Evolutionary conservation across 2,329 filamentous ascomycete species (phyloP), one percentile per base, ranked within the genome.

Genomic region (Lachnellula willkommii): DNA sequence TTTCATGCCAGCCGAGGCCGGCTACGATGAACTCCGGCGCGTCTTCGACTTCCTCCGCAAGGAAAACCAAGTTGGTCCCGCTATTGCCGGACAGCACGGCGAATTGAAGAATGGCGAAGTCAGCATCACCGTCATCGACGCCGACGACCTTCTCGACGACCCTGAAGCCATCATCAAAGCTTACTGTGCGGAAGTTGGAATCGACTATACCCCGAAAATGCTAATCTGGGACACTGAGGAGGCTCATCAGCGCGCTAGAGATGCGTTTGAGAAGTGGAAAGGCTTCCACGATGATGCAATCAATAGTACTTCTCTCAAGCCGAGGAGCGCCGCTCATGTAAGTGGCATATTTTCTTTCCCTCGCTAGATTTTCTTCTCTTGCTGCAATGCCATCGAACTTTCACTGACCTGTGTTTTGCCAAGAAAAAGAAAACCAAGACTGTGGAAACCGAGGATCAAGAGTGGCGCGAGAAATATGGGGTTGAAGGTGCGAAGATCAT

Each of bases 271-370:
- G 74, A 97, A 99, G 77, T 97, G 94, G 94, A 88, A 85, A 64
- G 94, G 94, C 11, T 97, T 95, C 75, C 94, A 97, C 71, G 89
- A 97, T 64, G 94, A 97, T 76, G 94, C 91, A 14, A 89, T 97
- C 65, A 79, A 88, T 63, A 95, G 89, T 69, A 87, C 80, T 39
- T 85, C 84, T 59, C 75, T 99, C 66, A 87, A 86, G 69, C 83
- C 89, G 2, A 79, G 89, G 68, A 77, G 78, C 47, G 79, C 85
- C 62, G 80, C 83, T 26, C 78, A 82, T 70, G 82, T 85, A 72
- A 71, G 79, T 72, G 4, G 28, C 52, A 39, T 40, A 37, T 37
- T 39, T 39, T 47, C 7, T 26, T 26, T 42, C 24, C 3, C 7
- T 47, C 24, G 5, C 9, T 43, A n/a, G 9, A 47, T 24, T 50